Percentiles rank a stretch among this genome's conserved stretches.
Evolutionary conservation across 2,329 filamentous ascomycete genomes (phyloP).

Genomic region (Botrytis squamosa): DNA sequence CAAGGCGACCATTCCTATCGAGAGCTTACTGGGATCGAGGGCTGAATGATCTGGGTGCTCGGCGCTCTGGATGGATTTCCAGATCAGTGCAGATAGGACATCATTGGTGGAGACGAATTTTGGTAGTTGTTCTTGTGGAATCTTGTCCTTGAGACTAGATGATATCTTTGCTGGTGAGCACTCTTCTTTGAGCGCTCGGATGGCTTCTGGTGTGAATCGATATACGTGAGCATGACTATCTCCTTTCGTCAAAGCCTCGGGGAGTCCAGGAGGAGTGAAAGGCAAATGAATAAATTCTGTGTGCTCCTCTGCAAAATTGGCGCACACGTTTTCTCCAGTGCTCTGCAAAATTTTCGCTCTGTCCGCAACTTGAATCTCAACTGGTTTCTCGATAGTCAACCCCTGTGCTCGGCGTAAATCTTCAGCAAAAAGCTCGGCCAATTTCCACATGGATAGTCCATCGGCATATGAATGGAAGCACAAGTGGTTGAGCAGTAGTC

Average conservation of each 20-base stretch:
- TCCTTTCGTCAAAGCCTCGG: constrained; percentile 5
- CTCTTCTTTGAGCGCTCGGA: constrained; percentile 11
- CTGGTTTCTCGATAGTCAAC: constrained; percentile 10
- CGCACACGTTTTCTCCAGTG: constrained; percentile 3
- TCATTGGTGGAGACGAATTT: constrained; percentile 16
- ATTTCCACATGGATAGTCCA: constrained; percentile 4
- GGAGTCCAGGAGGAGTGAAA: constrained; percentile 6
- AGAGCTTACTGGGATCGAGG: constrained; percentile 3
- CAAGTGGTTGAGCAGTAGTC: constrained; percentile 10
- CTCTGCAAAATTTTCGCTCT: constrained; percentile 1
- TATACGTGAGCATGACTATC: constrained; percentile 15
- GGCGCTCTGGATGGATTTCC: constrained; percentile 5
- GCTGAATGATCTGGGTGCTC: constrained; percentile 8
- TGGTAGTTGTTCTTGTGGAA: constrained; percentile 7
- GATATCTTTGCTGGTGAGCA: constrained; percentile 13
- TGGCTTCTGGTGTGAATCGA: constrained; percentile 6
- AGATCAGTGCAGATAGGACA: constrained; percentile 10
- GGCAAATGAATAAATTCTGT: constrained; percentile 8
- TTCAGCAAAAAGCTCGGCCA: constrained; percentile 13
- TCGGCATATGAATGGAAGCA: constrained; percentile 12
- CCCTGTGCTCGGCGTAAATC: constrained; percentile 15
- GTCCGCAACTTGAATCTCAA: constrained; percentile 9
- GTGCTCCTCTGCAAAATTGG: background rate
- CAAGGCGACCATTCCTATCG: background rate
- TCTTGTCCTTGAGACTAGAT: constrained; percentile 10